These are phyloP conservation scores for Pseudevernia furfuracea DNA, from an alignment of 495 filamentous ascomycete genomes.

Conservation along the genomic window DNA sequence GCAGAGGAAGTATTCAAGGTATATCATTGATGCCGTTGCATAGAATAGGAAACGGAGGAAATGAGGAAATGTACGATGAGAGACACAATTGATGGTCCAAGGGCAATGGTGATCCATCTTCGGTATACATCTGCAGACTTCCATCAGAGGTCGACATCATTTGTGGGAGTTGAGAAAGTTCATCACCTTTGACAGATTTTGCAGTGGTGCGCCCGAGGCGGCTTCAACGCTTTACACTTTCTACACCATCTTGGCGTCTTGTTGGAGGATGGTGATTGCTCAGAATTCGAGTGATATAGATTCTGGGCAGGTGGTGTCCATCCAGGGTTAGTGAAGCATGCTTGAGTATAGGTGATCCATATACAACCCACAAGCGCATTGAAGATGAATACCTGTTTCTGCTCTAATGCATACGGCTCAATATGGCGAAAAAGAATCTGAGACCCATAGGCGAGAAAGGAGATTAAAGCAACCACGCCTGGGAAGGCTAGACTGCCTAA, in stretches of 20 bases:
- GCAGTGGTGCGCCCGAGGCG: constrained; percentile 88
- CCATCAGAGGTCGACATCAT: background rate
- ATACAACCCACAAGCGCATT: constrained; percentile 66
- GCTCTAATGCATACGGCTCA: constrained; percentile 58
- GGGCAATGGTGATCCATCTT: constrained; percentile 99
- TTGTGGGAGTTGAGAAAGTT: background rate
- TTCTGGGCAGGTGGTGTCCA: constrained; percentile 33
- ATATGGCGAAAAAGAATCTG: constrained; percentile 76
- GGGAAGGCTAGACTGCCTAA: constrained; percentile 15
- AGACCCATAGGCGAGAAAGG: constrained; percentile 74
- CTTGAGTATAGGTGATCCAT: constrained; percentile 70
- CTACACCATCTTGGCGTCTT: constrained; percentile 64
- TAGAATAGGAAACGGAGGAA: constrained; percentile 85
- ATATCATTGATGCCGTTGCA: constrained; percentile 58
- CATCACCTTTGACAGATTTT: constrained; percentile 64
- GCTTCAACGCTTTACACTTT: constrained; percentile 76
- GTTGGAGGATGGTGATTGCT: constrained; percentile 23
- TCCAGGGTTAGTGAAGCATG: constrained; percentile 74
- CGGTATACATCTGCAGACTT: constrained; percentile 63
- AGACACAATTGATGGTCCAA: constrained; percentile 92
- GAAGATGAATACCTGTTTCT: constrained; percentile 56
- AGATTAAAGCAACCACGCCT: constrained; percentile 44
- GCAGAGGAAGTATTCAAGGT: constrained; percentile 53
- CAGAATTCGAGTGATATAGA: constrained; percentile 13
- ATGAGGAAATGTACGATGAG: constrained; percentile 79